These are phyloP conservation scores for Rhodosporidiobolus sp. DNA, from an alignment of 768 basidiomycete genomes.

Conservation along the genomic window DNA sequence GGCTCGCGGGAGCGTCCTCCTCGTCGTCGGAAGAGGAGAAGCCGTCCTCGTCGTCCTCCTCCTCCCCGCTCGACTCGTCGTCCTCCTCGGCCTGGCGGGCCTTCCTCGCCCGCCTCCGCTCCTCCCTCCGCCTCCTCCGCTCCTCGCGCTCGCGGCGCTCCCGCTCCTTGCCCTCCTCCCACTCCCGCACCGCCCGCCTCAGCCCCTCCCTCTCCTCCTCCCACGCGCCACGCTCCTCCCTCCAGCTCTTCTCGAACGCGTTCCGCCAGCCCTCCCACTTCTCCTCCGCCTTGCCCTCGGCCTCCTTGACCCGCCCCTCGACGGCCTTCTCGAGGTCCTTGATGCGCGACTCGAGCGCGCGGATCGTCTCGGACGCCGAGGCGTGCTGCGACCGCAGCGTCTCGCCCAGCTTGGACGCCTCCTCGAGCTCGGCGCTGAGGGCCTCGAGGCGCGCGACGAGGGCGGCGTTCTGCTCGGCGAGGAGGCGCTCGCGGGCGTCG, in stretches of 20 bases:
- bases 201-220: slow-evolving; percentile 72
- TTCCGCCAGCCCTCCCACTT: slow-evolving; percentile 67
- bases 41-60: slow-evolving; percentile 40
- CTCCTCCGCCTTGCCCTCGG: slow-evolving; percentile 48
- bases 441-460: slow-evolving; percentile 62
- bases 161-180: slow-evolving; percentile 61
- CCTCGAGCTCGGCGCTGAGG: slow-evolving; percentile 69
- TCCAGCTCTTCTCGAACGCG: slow-evolving; percentile 75
- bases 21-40: slow-evolving; percentile 42
- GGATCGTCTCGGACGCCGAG: slow-evolving; percentile 60
- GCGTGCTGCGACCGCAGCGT: slow-evolving; percentile 73
- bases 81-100: slow-evolving; percentile 28
- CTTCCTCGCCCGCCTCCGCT: slow-evolving; percentile 48
- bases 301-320: slow-evolving; percentile 48
- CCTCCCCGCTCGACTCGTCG: slow-evolving; percentile 43
- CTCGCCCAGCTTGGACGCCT: slow-evolving; percentile 68
- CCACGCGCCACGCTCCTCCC: slow-evolving; percentile 75
- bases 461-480: slow-evolving; percentile 53
- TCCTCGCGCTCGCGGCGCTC: slow-evolving; percentile 48
- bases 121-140: slow-evolving; percentile 33
- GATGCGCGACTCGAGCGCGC: slow-evolving; percentile 62
- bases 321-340: slow-evolving; percentile 65
- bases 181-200: slow-evolving; percentile 69
- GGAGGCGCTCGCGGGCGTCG: slow-evolving; percentile 36
- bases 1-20: neutral